These are phyloP conservation scores for Leishmania major DNA, from an alignment of 208 protist species.

Conservation along the genomic window DNA sequence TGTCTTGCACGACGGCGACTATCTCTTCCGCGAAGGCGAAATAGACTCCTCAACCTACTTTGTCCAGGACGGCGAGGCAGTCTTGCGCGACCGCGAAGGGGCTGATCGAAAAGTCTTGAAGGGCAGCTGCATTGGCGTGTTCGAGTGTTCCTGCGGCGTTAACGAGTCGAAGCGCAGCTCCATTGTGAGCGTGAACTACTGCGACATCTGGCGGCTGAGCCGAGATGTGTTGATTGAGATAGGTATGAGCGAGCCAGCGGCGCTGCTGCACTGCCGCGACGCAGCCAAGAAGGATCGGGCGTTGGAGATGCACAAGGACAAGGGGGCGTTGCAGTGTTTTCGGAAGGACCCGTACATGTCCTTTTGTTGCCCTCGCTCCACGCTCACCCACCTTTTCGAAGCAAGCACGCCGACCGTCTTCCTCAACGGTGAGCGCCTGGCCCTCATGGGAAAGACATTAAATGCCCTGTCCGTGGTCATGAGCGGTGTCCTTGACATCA, in stretches of 20 bases:
- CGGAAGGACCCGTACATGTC: constrained; percentile 72
- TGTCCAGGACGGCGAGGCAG: constrained; percentile 79
- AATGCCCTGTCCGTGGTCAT: constrained; percentile 66
- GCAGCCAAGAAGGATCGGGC: constrained; percentile 71
- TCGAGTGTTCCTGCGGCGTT: constrained; percentile 85
- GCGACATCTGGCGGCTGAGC: constrained; percentile 82
- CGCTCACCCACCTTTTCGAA: constrained; percentile 64
- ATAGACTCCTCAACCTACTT: constrained; percentile 87
- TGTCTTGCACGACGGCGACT: constrained; percentile 84
- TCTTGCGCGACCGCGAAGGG: constrained; percentile 46
- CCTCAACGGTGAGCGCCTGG: constrained; percentile 77
- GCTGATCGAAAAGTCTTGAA: constrained; percentile 39
- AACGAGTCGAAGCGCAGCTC: constrained; percentile 79
- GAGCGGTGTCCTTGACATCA: constrained; percentile 67
- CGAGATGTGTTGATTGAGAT: constrained; percentile 79
- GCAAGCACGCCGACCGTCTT: constrained; percentile 59
- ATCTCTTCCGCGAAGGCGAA: constrained; percentile 55
- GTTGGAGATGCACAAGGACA: constrained; percentile 48
- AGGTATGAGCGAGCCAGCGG: constrained; percentile 85
- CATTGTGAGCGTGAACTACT: constrained; percentile 86
- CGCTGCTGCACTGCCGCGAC: constrained; percentile 76
- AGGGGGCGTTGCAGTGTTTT: constrained; percentile 35
- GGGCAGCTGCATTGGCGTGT: constrained; percentile 85
- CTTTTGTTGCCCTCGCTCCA: constrained; percentile 49
- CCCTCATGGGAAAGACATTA: constrained; percentile 69